Percentiles rank a stretch among this genome's conserved stretches.
Conservation (phyloP, 2,329 filamentous ascomycete genomes). For the Hirsutella rhossiliensis region DNA sequence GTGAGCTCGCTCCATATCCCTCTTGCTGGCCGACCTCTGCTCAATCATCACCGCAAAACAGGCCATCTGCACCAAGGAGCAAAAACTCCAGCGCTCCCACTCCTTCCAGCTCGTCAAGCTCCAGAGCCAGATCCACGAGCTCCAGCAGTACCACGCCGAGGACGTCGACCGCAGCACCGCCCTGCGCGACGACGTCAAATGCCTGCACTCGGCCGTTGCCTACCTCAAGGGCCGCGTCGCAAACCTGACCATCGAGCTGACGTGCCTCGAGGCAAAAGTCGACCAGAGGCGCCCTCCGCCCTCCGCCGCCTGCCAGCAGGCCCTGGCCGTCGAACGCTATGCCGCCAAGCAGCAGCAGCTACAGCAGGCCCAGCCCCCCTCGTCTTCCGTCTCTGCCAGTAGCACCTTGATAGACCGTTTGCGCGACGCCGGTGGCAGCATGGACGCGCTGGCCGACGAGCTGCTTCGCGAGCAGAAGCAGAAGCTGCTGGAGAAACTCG, state of each 20-base stretch:
- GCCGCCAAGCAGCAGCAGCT: neutral
- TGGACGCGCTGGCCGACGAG: neutral
- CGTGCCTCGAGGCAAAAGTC: neutral
- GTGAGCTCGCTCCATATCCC: no score
- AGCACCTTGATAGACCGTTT: neutral
- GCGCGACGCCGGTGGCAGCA: neutral
- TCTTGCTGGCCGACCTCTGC: no score
- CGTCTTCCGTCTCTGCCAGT: neutral
- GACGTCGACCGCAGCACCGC: neutral
- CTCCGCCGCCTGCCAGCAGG: neutral
- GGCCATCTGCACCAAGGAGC: neutral
- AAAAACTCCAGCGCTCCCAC: conserved; percentile 1
- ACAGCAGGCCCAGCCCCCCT: neutral
- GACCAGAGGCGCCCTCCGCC: neutral
- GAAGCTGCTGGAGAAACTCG: no score
- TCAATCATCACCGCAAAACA: no score
- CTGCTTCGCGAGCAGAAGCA: neutral
- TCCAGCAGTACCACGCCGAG: neutral
- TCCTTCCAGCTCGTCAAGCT: conserved; percentile 7
- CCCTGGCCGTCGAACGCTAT: neutral
- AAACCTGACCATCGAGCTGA: conserved; percentile 1
- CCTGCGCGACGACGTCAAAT: neutral
- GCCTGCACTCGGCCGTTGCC: neutral
- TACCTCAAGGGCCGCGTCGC: conserved; percentile 8
- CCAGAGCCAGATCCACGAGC: conserved; percentile 2